Base-by-base conservation (phyloP, 108 stramenopile species). In the Nitzschia sp. region DNA sequence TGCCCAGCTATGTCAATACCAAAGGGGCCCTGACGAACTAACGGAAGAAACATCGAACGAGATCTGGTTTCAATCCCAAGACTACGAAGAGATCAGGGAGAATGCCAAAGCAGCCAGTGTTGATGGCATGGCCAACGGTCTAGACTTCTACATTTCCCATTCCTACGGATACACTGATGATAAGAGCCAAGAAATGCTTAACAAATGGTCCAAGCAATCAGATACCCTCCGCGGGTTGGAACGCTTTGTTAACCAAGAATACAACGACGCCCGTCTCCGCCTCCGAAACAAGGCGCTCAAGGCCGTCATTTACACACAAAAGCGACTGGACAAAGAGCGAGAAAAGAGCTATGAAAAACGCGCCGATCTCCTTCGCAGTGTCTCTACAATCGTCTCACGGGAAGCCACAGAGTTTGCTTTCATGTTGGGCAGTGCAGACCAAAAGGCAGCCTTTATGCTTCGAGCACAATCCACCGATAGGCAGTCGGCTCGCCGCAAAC, bases 81-180 rank as follows among this genome's bases (percentile, higher is more conserved):
- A 65, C 0, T 65, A 27, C 30, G 64, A 65, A 18, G 49, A 51
- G 31, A 35, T 65, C 25, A 21, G 64, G 8, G 30, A 27, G 5
- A 17, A 49, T 1, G 67, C 67, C 34, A 34, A 42, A 30, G n/a
- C 1, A 19, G 38, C 35, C 1, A 32, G 18, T 11, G 24, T 27
- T 26, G 21, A 42, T 17, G 67, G 48, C n/a, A 46, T 23, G n/a
- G 33, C 34, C 32, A 18, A 57, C 18, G 67, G 67, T 9, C 18
- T 57, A 3, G 33, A 27, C 11, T 29, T 32, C 15, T 57, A 57
- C 25, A 42, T 68, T 26, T 33, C 60, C 31, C 36, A 26, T 27
- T 57, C 42, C 4, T 68, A 68, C 31, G 67, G 67, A 19, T 46
- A 42, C 25, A 68, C 55, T 13, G 67, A 68, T 45, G 67, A 68